phyloP scores from a whole-genome alignment of 2,329 filamentous ascomycete species.

The Mycosphaerella sp. region DNA sequence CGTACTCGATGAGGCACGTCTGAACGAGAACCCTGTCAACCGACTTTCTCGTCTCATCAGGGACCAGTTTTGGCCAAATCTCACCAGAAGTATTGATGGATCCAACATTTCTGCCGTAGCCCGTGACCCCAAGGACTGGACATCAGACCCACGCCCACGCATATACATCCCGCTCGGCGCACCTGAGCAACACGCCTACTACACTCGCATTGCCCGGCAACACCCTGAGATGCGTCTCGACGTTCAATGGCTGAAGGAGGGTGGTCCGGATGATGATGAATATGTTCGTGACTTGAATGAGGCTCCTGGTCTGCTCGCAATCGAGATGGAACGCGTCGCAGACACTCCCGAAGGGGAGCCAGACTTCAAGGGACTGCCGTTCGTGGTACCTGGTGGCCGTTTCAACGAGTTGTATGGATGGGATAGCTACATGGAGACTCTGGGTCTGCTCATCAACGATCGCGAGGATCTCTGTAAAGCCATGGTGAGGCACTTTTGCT shows the following conservation, averaged over 20 bases:
- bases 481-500: conserved; percentile 96
- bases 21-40: conserved; percentile 93
- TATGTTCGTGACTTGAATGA: conserved; percentile 76
- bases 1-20: conserved; percentile 78
- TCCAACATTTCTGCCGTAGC: conserved; percentile 81
- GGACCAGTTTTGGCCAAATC: conserved; percentile 84
- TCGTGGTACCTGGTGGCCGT: conserved; percentile 92
- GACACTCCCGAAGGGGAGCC: conserved; percentile 63
- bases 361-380: conserved; percentile 73
- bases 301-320: conserved; percentile 80
- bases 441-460: conserved; percentile 80
- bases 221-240: conserved; percentile 81
- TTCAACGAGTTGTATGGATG: conserved; percentile 99
- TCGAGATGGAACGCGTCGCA: conserved; percentile 67
- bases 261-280: conserved; percentile 60
- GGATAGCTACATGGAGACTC: conserved; percentile 98
- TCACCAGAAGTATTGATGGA: conserved; percentile 85
- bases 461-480: conserved; percentile 80
- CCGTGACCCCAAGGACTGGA: conserved; percentile 93
- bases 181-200: conserved; percentile 85
- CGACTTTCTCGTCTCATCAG: conserved; percentile 79
- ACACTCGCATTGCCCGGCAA: conserved; percentile 68
- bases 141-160: conserved; percentile 74
- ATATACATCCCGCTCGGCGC: conserved; percentile 85
- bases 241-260: conserved; percentile 67